Evolutionary conservation across 2,329 filamentous ascomycete genomes (phyloP), one percentile per base, ranked within the genome.

Genomic region (Fusarium circinatum): DNA sequence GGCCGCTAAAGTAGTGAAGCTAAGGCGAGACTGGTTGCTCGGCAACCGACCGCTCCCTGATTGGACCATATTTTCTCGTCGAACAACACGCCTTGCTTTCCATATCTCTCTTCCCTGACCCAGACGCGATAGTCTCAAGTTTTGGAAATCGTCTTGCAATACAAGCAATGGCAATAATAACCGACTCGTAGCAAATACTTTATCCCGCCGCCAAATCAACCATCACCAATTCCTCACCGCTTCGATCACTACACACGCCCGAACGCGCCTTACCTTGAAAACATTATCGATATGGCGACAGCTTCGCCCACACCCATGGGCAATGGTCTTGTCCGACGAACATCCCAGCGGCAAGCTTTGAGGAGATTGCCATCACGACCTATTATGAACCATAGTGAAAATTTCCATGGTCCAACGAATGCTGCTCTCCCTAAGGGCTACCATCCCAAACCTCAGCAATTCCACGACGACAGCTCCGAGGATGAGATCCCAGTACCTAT

Each of bases 401-500:
- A 84, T 67, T 86, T 86, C 58, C 81, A 83, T 14, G 80, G 78
- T 15, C 74, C 80, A 24, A 73, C 80, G 3, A 73, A 76, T 22
- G 70, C 79, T 36, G 66, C 78, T 47, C 69, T 77, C 49, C 66
- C 79, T 15, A 76, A 80, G 65, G 73, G 79, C 56, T 83, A 85
- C 57, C 75, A 82, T 48, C 83, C 84, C 44, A 82, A 86, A 62
- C 85, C 86, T 66, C 85, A 86, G 54, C 87, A 81, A 66, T 91
- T 81, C 68, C 74, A 80, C 75, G 92, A 94, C 77, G 95, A 98
- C 80, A 98, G 94, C 85, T 98, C 95, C 30, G 96, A 98, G 83
- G 96, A 98, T 79, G 96, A 98, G 83, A 94, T 97, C 34, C 93
- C 93, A 22, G 92, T 94, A 76, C 95, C 95, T 78, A 94, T 96